Evolutionary conservation across 345 rosid genomes (phyloP), one percentile per base, ranked within the genome.

Genomic region (Syzygium aromaticum): DNA sequence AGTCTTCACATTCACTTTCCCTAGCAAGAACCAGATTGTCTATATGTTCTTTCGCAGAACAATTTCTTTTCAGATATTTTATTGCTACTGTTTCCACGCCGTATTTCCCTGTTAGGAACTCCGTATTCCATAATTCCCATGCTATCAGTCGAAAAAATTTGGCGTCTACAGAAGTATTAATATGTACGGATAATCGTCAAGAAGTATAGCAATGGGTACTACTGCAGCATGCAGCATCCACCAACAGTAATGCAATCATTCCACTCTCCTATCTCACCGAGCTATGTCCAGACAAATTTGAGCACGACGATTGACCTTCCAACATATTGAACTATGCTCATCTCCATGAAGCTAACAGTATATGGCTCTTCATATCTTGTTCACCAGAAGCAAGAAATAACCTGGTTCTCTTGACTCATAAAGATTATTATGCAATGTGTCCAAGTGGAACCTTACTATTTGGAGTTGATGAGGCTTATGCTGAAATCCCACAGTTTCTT

Each of bases 381-480:
- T 52, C 52, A 82, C 7, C 46, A 21, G 28, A 30, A 77, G 6
- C 51, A 33, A 28, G 15, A 83, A 52, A 43, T 3, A n/a, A 52
- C 38, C 27, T 25, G 85, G 85, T 83, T 83, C 54, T 51, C 85
- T 83, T 0, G 21, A 51, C 28, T 49, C 25, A 49, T 19, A 78
- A 78, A 52, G 85, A 46, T 8, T 2, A 84, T 28, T 21, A n/a
- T 2, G 10, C 27, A 84, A 23, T 1, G 3, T 11, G 13, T 28
- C 46, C n/a, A 52, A 19, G 54, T 43, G 17, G 46, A 53, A 14
- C 33, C 57, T 33, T 28, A 8, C 12, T 33, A 61, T 30, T 51
- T 54, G 3, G 77, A 49, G n/a, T 87, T 85, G 46, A 89, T 87
- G 88, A 93, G 88, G 85, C 84, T 88, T 38, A 21, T 56, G 85